Base-by-base conservation (phyloP, 306 rosid species). In the Quercus alba region DNA sequence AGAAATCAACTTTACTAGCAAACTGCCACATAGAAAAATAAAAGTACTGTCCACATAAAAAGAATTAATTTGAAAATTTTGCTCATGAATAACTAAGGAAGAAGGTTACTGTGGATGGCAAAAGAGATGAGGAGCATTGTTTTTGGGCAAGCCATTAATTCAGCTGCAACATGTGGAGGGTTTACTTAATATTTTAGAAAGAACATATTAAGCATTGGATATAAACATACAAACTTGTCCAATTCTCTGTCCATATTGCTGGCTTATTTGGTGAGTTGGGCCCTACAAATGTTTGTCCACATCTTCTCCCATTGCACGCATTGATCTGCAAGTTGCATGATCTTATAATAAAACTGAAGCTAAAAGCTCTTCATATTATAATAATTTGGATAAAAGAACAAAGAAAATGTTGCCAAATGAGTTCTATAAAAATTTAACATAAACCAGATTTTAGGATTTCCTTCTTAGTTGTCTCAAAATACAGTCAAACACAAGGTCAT, bases 191-290 rank as follows among this genome's bases (percentile, higher is more conserved):
- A 2, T 62, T 62, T 62, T 23, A 62, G 69, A 46, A n/a, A 41
- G 7, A 12, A n/a, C 33, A 71, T 71, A 11, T 19, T 23, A 10
- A 44, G 12, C 26, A 52, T 5, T 23, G 13, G 17, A 51, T 23
- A 20, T 23, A 72, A 49, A 77, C 95, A 18, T 89, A 94, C 97
- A 84, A 86, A 77, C 97, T 91, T n/a, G 98, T 95, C 99, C 98
- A 95, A 62, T 93, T 88, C 90, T 93, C 98, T 57, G 97, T 95
- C 99, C 98, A 95, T 0, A 95, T 8, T 10, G 97, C 80, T 73
- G 98, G 98, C 82, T 94, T 94, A 80, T 80, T 83, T n/a, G 94
- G 94, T 0, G 98, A 88, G 84, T 95, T 95, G 20, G 99, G 98
- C 9, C 99, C 99, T 38, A 76, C 77, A 71, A 93, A 95, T 6